phyloP scores from a whole-genome alignment of 1,139 yeast genomes.

The Kluyveromyces sp. region DNA sequence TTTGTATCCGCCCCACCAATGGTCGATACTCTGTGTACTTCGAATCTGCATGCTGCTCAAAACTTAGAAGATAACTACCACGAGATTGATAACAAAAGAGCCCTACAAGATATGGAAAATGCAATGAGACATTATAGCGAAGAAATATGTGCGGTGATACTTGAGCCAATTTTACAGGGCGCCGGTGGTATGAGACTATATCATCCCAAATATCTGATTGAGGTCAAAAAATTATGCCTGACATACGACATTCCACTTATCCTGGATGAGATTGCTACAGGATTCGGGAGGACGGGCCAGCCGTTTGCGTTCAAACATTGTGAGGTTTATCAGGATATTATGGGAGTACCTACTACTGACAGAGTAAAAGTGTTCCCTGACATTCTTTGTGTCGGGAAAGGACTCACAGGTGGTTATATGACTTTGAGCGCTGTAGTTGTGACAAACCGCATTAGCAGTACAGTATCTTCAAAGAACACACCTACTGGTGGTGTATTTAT shows the following conservation, averaged over 20 bases:
- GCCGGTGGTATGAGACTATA: conserved; percentile 35
- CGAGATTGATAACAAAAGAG: conserved; percentile 14
- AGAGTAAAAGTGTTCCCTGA: conserved; percentile 30
- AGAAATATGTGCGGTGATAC: conserved; percentile 32
- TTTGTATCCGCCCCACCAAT: conserved; percentile 29
- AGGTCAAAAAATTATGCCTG: conserved; percentile 31
- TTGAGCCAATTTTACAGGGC: conserved; percentile 36
- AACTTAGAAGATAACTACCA: conserved; percentile 11
- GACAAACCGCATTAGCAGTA: conserved; percentile 18
- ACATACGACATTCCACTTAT: conserved; percentile 30
- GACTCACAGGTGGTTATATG: conserved; percentile 32
- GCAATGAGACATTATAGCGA: conserved; percentile 24
- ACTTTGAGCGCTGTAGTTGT: conserved; percentile 31
- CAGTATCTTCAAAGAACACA: conserved; percentile 13
- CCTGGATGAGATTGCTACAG: conserved; percentile 34
- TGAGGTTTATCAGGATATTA: conserved; percentile 13
- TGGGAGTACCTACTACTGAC: conserved; percentile 9
- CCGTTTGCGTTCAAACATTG: conserved; percentile 31
- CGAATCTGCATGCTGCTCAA: background rate
- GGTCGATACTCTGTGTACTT: conserved; percentile 14
- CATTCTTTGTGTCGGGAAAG: conserved; percentile 30
- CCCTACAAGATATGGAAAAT: conserved; percentile 22
- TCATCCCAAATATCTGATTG: conserved; percentile 29
- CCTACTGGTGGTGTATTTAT: conserved; percentile 21
- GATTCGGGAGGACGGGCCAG: conserved; percentile 33